Percentiles rank a stretch among this genome's conserved stretches.
These are phyloP conservation scores for Brachypodium distachyon DNA, from an alignment of 202 grass and related monocot species.

Conservation along the genomic window DNA sequence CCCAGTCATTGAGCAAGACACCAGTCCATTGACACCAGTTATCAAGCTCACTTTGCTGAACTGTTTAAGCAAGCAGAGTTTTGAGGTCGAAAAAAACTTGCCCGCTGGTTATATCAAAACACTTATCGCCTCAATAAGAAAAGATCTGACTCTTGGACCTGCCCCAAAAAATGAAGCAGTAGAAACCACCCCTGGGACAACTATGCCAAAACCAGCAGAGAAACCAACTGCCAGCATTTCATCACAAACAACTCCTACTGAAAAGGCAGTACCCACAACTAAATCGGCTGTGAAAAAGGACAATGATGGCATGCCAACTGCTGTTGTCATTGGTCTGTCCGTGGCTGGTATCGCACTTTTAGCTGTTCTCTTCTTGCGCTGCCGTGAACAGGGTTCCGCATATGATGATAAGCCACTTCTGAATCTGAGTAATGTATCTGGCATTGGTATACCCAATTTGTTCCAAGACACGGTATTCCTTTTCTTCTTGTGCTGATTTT, in stretches of 20 bases:
- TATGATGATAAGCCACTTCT: constrained; percentile 46
- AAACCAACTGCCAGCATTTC: background rate
- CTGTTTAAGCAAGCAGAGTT: constrained; percentile 48
- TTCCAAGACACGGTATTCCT: background rate
- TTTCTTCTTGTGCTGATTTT: constrained; percentile 16
- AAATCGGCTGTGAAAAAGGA: constrained; percentile 19
- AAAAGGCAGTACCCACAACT: background rate
- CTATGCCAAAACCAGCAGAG: too few relatives aligned
- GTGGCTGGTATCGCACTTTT: constrained; percentile 25
- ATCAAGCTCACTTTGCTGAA: constrained; percentile 24
- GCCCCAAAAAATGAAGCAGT: background rate
- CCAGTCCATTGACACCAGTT: constrained; percentile 21
- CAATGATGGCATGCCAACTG: constrained; percentile 7
- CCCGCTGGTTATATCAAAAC: constrained; percentile 32
- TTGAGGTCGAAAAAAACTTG: constrained; percentile 12
- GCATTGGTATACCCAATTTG: constrained; percentile 15
- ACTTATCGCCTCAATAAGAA: constrained; percentile 30
- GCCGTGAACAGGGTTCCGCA: constrained; percentile 8
- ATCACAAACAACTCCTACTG: background rate
- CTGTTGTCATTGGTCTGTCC: constrained; percentile 21
- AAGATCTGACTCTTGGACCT: constrained; percentile 25
- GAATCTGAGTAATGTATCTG: constrained; percentile 41
- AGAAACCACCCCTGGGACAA: background rate
- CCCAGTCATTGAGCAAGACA: constrained; percentile 6
- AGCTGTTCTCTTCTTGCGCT: constrained; percentile 42